Evolutionary conservation across 2,329 filamentous ascomycete genomes (phyloP), one percentile per base, ranked within the genome.

Genomic region (Fusarium irregulare): DNA sequence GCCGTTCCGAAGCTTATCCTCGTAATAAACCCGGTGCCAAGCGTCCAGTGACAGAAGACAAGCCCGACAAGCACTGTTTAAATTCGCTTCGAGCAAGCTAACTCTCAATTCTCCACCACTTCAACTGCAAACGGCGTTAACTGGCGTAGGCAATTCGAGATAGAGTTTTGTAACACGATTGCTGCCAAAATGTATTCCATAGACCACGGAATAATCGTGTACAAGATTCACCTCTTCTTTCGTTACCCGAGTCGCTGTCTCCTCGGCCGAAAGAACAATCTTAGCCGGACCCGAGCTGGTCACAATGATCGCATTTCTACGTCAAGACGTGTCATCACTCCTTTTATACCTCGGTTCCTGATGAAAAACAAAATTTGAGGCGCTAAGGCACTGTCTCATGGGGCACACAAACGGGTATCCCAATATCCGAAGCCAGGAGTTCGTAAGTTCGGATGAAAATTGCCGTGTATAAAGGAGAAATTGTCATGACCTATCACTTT

Each of bases 281-380:
- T n/a, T 5, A 18, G 9, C 3, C 34, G 34, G 34, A 37, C 5
- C 18, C 34, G 34, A n/a, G 34, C 34, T 7, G 34, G 34, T n/a
- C 23, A 46, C 12, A 7, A 32, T 64, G 42, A 64, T 41, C 44
- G 7, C 48, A 56, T 44, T 30, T 37, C 20, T 45, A 56, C 48
- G 57, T 64, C 60, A 62, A 44, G 14, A 55, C 34, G 14, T 20
- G 32, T 25, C 37, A 13, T 6, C 14, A 16, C 9, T 6, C 5
- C 4, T 40, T 21, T 14, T 12, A 5, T 7, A n/a, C 9, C 16
- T 56, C 30, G 42, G 42, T 11, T 11, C 34, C 41, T 18, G 20
- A 7, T 3, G 4, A 21, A 16, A 12, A 20, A 13, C 13, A 48
- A 32, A 23, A 21, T 23, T 16, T 10, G 13, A 44, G 41, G 14